Conservation (phyloP, 2,329 filamentous ascomycete genomes). For the Clonostachys chloroleuca region DNA sequence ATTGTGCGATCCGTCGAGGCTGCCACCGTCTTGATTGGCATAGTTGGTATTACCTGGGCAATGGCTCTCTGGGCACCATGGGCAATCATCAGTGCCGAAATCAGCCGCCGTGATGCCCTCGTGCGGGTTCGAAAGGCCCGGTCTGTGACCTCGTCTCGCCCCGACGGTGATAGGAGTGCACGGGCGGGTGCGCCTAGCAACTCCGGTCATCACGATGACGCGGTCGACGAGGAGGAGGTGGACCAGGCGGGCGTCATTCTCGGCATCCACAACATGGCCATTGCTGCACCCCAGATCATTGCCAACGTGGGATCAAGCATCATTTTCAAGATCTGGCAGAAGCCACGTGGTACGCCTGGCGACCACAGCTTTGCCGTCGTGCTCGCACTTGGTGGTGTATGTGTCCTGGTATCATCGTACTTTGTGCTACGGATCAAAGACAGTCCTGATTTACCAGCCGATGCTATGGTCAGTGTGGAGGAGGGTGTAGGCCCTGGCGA, state of each 20-base stretch:
- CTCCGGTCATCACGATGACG: constrained; percentile 4
- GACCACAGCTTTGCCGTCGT: constrained; percentile 88
- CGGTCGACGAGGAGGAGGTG: constrained; percentile 50
- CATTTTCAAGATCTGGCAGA: constrained; percentile 83
- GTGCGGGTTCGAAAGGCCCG: constrained; percentile 31
- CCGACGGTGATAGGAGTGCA: background rate
- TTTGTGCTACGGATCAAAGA: constrained; percentile 67
- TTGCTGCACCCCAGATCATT: constrained; percentile 86
- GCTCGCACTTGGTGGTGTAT: constrained; percentile 75
- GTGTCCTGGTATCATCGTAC: constrained; percentile 72
- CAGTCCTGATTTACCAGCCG: constrained; percentile 35
- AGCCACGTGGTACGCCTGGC: constrained; percentile 76
- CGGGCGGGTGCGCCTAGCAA: constrained; percentile 4
- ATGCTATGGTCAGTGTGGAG: constrained; percentile 33
- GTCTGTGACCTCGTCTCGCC: constrained; percentile 5
- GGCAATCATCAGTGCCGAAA: constrained; percentile 90
- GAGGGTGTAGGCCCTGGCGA: constrained; percentile 25
- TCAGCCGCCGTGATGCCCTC: constrained; percentile 71
- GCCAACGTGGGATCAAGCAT: constrained; percentile 80
- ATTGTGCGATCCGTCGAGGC: constrained; percentile 67
- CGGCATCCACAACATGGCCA: constrained; percentile 92
- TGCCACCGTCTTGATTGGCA: constrained; percentile 72
- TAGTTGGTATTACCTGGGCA: constrained; percentile 89
- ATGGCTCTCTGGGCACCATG: constrained; percentile 93
- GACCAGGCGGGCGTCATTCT: constrained; percentile 87